Evolutionary conservation across 495 filamentous ascomycete genomes (phyloP), one percentile per base, ranked within the genome.

Genomic region (Ramalina intermedia): DNA sequence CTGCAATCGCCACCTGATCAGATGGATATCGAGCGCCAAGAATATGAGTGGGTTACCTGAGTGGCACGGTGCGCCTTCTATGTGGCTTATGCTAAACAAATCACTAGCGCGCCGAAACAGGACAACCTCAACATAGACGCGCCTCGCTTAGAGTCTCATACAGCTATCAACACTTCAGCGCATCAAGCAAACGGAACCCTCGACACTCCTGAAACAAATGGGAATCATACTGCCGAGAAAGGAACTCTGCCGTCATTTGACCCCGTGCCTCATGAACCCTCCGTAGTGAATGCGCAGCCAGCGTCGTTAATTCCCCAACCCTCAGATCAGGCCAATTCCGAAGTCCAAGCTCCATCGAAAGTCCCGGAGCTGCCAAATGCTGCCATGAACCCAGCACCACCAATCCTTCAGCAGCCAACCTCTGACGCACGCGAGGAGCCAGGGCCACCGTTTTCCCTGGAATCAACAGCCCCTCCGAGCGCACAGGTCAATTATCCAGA

Each of bases 41-140:
- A 67, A 46, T 69, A 73, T 55, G 66, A 64, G 70, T 73, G 59
- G 70, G 70, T 69, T 53, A 49, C 29, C 12, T 7, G 29, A 33
- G 12, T 46, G 2, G 9, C 11, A n/a, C 27, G 11, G 23, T 4
- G 20, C 35, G 27, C 14, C 17, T 26, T 18, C 36, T 29, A 11
- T 33, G 29, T 33, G 29, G 29, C 29, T 47, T 17, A 21, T 26
- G 37, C 47, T 39, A 17, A 24, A 38, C 17, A 2, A 50, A n/a
- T 9, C 7, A 13, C 24, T 37, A 46, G 52, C 17, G 29, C 26
- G 21, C 27, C 42, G 16, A 36, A 51, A 18, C 43, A 37, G 37
- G 56, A 58, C 45, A 46, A 41, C n/a, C 41, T 55, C 23, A 45
- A 40, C 40, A 37, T 48, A 14, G 49, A 57, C 46, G 47, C 53